Percentiles rank a stretch among this genome's conserved stretches.
Conservation (phyloP, 441 rosid species). For the Pelargonium exstipulatum region DNA sequence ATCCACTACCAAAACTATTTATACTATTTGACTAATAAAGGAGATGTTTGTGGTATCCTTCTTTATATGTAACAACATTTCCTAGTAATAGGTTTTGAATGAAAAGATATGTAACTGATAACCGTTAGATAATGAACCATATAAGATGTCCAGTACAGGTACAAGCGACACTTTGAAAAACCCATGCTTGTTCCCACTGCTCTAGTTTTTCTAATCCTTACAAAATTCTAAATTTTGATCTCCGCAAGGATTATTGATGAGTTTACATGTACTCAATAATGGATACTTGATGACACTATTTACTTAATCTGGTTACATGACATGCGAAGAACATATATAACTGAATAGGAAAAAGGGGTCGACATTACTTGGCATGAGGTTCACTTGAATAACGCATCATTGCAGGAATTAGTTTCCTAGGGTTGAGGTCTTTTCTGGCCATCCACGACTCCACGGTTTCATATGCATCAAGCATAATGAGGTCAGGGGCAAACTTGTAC, state of each 20-base stretch:
- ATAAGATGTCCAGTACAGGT: no score
- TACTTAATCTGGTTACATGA: slow-evolving; percentile 4
- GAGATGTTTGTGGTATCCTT: not conserved
- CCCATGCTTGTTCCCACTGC: not conserved
- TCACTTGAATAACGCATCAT: slow-evolving; percentile 99
- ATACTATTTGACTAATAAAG: not conserved
- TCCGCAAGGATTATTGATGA: slow-evolving; percentile 2
- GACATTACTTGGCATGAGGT: slow-evolving; percentile 94
- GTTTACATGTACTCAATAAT: not conserved
- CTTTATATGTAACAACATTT: not conserved
- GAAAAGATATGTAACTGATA: not conserved
- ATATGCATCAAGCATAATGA: slow-evolving; percentile 91
- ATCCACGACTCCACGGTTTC: slow-evolving; percentile 99
- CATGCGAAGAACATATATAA: slow-evolving; percentile 15
- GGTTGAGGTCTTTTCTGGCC: slow-evolving; percentile 77
- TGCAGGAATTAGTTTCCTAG: slow-evolving; percentile 92
- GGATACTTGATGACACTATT: not conserved
- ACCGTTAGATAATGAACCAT: not conserved
- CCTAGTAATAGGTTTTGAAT: not conserved
- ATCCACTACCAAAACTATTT: not conserved
- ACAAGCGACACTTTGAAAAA: no score
- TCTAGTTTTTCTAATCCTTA: not conserved
- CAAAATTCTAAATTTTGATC: not conserved
- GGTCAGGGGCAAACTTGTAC: slow-evolving; percentile 98
- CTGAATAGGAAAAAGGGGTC: slow-evolving; percentile 10